Evolutionary conservation across 2,329 filamentous ascomycete genomes (phyloP).

Genomic region (Alternaria atra): DNA sequence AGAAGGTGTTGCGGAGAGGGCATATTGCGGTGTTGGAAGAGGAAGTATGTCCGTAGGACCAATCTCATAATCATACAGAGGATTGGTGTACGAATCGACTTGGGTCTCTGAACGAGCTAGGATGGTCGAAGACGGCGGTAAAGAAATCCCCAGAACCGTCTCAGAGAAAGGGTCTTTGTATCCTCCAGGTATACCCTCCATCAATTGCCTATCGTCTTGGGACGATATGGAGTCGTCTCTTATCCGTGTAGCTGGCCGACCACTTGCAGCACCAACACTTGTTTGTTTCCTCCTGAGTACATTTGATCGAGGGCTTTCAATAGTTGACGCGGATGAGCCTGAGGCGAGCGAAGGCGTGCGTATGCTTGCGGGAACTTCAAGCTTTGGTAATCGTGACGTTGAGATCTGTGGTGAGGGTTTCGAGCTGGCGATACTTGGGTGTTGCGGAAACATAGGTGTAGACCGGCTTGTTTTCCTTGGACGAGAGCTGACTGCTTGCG

Average conservation of each 20-base stretch:
- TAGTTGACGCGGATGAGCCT: constrained; percentile 57
- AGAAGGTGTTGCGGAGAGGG: constrained; percentile 75
- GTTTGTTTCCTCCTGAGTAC: constrained; percentile 57
- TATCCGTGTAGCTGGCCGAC: constrained; percentile 42
- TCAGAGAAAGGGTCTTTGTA: constrained; percentile 54
- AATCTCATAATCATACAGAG: constrained; percentile 55
- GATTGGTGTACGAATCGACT: constrained; percentile 34
- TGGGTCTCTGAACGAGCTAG: constrained; percentile 38
- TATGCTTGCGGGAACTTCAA: constrained; percentile 45
- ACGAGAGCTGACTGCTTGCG: constrained; percentile 30
- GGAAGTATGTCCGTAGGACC: constrained; percentile 71
- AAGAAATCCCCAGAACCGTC: constrained; percentile 55
- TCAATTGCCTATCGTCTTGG: constrained; percentile 40
- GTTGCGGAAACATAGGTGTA: constrained; percentile 30
- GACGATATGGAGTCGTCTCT: constrained; percentile 47
- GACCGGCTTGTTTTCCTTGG: constrained; percentile 35
- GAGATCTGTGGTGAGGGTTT: constrained; percentile 36
- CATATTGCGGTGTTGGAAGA: constrained; percentile 72
- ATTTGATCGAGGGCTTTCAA: constrained; percentile 57
- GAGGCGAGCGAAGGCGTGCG: constrained; percentile 60
- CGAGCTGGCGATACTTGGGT: constrained; percentile 27
- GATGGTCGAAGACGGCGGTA: constrained; percentile 48
- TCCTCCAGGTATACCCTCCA: constrained; percentile 40
- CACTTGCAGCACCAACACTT: constrained; percentile 47
- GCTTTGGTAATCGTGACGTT: constrained; percentile 47